Percentiles rank a stretch among this genome's conserved stretches.
These are phyloP conservation scores for Pisolithus thermaeus DNA, from an alignment of 1,284 basidiomycete genomes.

Conservation along the genomic window DNA sequence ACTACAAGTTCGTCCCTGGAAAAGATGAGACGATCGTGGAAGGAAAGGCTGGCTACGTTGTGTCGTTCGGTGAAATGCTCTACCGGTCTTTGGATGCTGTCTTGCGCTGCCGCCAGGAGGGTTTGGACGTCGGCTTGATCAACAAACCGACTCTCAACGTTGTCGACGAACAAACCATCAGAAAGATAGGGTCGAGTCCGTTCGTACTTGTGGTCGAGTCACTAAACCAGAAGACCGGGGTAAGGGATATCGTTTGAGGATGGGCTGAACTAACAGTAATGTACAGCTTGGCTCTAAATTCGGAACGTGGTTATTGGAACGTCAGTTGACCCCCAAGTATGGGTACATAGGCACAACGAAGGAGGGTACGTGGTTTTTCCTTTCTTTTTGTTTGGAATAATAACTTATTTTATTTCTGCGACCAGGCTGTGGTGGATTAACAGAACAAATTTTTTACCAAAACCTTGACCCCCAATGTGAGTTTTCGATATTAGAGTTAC, in stretches of 20 bases:
- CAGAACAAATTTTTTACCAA: slow-evolving; percentile 77
- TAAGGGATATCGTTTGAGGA: slow-evolving; percentile 28
- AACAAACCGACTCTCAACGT: slow-evolving; percentile 82
- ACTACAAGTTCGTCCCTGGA: slow-evolving; percentile 74
- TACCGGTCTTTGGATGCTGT: slow-evolving; percentile 80
- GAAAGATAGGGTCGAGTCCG: slow-evolving; percentile 62
- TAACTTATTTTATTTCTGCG: neutral
- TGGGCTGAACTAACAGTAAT: neutral
- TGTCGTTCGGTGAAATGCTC: slow-evolving; percentile 77
- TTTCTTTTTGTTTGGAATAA: neutral
- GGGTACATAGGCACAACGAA: slow-evolving; percentile 75
- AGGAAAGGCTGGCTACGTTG: slow-evolving; percentile 69
- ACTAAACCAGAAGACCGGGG: slow-evolving; percentile 82
- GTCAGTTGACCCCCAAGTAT: slow-evolving; percentile 72
- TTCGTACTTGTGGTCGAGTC: slow-evolving; percentile 83
- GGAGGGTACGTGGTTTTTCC: slow-evolving; percentile 45
- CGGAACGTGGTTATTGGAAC: slow-evolving; percentile 81
- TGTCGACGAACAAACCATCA: slow-evolving; percentile 71
- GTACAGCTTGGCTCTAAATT: slow-evolving; percentile 69
- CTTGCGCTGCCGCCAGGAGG: slow-evolving; percentile 60
- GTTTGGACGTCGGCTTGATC: slow-evolving; percentile 74
- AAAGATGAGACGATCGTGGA: slow-evolving; percentile 74
- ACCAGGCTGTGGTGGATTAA: slow-evolving; percentile 66
- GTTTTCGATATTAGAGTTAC: slow-evolving; percentile 19
- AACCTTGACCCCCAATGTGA: slow-evolving; percentile 67